These are phyloP conservation scores for Westerdykella aurantiaca DNA, from an alignment of 2,329 filamentous ascomycete genomes.

Conservation along the genomic window DNA sequence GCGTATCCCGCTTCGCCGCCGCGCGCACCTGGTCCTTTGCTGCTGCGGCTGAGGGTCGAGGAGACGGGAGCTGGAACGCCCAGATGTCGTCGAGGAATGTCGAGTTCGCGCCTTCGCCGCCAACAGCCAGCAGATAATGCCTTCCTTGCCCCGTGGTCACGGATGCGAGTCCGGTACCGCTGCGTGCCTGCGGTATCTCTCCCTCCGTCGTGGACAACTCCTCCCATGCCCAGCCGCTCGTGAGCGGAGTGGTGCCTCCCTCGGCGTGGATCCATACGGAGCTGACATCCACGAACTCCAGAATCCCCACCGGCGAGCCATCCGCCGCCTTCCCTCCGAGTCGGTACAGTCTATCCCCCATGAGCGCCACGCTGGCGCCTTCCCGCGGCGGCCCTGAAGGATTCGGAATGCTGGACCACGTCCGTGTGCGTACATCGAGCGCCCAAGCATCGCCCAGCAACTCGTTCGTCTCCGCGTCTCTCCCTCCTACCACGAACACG, in stretches of 20 bases:
- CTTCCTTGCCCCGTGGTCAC: constrained; percentile 50
- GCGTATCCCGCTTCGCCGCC: constrained; percentile 43
- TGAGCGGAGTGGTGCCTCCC: constrained; percentile 30
- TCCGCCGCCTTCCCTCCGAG: constrained; percentile 37
- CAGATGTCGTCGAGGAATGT: constrained; percentile 43
- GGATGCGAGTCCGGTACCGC: constrained; percentile 41
- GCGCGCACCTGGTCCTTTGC: constrained; percentile 48
- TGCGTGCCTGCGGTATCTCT: constrained; percentile 38
- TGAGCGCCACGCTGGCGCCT: constrained; percentile 42
- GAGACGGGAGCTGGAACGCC: constrained; percentile 49
- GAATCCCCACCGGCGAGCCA: constrained; percentile 10
- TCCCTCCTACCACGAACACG: constrained; percentile 49
- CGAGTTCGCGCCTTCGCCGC: constrained; percentile 37
- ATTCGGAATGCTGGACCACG: constrained; percentile 48
- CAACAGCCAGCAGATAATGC: constrained; percentile 48
- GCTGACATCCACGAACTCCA: constrained; percentile 30
- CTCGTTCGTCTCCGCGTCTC: constrained; percentile 13
- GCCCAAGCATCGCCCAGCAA: constrained; percentile 46
- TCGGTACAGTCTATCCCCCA: constrained; percentile 44
- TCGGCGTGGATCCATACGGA: constrained; percentile 33
- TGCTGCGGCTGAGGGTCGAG: constrained; percentile 43
- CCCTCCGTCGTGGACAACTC: constrained; percentile 18
- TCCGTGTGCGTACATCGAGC: constrained; percentile 45
- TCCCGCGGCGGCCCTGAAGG: constrained; percentile 36
- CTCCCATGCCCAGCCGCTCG: constrained; percentile 31